Evolutionary conservation across 495 filamentous ascomycete genomes (phyloP), one percentile per base, ranked within the genome.

Genomic region (Lepidopterella palustris): DNA sequence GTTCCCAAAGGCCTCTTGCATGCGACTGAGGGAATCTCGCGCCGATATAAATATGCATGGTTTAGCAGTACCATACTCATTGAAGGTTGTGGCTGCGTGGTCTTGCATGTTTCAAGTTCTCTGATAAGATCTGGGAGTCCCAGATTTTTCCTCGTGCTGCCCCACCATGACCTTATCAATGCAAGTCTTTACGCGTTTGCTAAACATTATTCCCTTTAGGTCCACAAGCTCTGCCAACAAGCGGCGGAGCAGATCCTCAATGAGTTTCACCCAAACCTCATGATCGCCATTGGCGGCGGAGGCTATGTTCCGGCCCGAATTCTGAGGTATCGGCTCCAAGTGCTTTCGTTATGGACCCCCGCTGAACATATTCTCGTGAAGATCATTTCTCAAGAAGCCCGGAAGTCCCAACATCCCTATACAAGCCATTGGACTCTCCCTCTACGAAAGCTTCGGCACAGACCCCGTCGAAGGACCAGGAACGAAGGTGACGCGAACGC

Each of bases 201-300:
- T 55, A 58, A 45, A 61, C 55, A 35, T 31, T 20, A 11, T 24
- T 4, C 27, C 11, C 47, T 28, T 53, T 32, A 97, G 92, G 88
- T 98, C 64, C 93, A 99, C 81, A 93, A 96, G 73, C 82, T 99
- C 65, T 99, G 93, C 76, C 90, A 96, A 75, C 78, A 82, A 57
- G 82, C 89, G 1, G 93, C 92, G 20, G 79, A 83, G 47, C 75
- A 78, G 60, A 96, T 97, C 72, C 85, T 99, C 61, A 78, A 83
- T 70, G 80, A 86, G 1, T 89, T 95, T 77, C 79, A 87, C 65
- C 93, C 93, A 42, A 90, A 96, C 70, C 86, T 99, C 55, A 97
- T 99, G 82, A 95, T 99, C 72, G 93, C 93, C 68, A 99, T 99
- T 70, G 93, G 93, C 61, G 93, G 93, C 61, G 93, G 93, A 69